Conservation (phyloP, 2,329 filamentous ascomycete species). For the Saccharata proteae region DNA sequence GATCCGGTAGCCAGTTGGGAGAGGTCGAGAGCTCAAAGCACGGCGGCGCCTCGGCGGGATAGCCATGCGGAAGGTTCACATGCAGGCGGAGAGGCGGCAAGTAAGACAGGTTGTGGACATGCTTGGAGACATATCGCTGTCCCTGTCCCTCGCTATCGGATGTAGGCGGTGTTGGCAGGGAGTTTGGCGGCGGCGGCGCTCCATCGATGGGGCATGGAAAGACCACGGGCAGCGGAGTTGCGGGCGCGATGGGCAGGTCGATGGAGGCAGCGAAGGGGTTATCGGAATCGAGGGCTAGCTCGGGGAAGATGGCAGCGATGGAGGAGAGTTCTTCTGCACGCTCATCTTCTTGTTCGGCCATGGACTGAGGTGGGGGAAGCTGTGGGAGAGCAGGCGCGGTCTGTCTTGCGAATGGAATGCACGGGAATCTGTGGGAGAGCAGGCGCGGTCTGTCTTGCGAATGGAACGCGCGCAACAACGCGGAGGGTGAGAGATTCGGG, state of each 20-base stretch:
- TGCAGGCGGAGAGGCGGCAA: conserved; percentile 44
- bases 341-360: conserved; percentile 37
- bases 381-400: too few relatives aligned
- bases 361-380: neutral
- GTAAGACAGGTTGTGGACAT: conserved; percentile 38
- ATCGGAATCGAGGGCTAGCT: conserved; percentile 38
- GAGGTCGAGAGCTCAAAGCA: conserved; percentile 35
- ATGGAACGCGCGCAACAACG: too few relatives aligned
- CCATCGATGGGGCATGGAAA: conserved; percentile 22
- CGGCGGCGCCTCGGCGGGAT: conserved; percentile 43
- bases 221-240: conserved; percentile 37
- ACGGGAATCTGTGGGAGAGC: too few relatives aligned
- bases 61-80: conserved; percentile 41
- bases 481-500: too few relatives aligned
- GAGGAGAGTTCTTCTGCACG: conserved; percentile 47
- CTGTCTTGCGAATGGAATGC: too few relatives aligned
- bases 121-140: conserved; percentile 10
- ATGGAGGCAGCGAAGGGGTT: conserved; percentile 39
- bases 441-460: too few relatives aligned
- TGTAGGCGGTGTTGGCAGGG: conserved; percentile 27
- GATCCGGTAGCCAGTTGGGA: conserved; percentile 40
- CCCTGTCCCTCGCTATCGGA: conserved; percentile 18
- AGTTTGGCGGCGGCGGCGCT: conserved; percentile 14
- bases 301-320: conserved; percentile 50
- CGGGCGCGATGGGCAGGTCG: conserved; percentile 43